A percentile compares a stretch with the other conserved stretches of the same genome.
Evolutionary conservation across 1,139 yeast species (phyloP).

Genomic region (Blastobotrys persicus): DNA sequence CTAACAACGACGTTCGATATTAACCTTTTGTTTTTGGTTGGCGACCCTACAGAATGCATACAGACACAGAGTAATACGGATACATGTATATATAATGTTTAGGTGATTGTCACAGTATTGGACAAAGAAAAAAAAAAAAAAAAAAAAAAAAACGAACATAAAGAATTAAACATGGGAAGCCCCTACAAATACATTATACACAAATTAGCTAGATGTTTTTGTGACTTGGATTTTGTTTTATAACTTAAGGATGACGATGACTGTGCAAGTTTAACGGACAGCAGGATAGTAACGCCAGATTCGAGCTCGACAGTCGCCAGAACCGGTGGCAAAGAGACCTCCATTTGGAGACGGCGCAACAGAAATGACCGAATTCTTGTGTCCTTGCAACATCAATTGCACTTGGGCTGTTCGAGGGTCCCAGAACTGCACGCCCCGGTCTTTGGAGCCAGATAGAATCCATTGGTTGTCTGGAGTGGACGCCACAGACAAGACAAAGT

Average conservation of each 20-base stretch:
- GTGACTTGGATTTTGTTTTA: background rate
- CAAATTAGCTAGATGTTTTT: conserved; percentile 1
- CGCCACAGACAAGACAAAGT: conserved; percentile 91
- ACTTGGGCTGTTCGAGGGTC: conserved; percentile 92
- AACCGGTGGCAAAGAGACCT: conserved; percentile 91
- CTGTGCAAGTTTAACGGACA: conserved; percentile 15
- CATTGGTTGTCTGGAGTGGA: conserved; percentile 92
- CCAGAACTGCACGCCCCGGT: conserved; percentile 97
- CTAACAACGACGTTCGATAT: no score
- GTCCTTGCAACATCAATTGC: conserved; percentile 93
- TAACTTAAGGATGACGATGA: background rate
- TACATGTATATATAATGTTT: no score
- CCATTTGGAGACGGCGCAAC: conserved; percentile 86
- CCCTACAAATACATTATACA: no score
- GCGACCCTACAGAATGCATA: no score
- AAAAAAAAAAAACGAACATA: no score
- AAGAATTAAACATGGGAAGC: no score
- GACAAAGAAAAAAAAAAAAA: no score
- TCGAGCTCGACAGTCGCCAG: conserved; percentile 97
- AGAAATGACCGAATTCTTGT: conserved; percentile 90
- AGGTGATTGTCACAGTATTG: no score
- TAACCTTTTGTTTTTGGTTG: no score
- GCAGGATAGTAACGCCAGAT: conserved; percentile 68
- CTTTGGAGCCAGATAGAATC: conserved; percentile 92
- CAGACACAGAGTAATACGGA: no score